Evolutionary conservation across 2,329 filamentous ascomycete genomes (phyloP), one percentile per base, ranked within the genome.

Genomic region (Teratosphaeria destructans): DNA sequence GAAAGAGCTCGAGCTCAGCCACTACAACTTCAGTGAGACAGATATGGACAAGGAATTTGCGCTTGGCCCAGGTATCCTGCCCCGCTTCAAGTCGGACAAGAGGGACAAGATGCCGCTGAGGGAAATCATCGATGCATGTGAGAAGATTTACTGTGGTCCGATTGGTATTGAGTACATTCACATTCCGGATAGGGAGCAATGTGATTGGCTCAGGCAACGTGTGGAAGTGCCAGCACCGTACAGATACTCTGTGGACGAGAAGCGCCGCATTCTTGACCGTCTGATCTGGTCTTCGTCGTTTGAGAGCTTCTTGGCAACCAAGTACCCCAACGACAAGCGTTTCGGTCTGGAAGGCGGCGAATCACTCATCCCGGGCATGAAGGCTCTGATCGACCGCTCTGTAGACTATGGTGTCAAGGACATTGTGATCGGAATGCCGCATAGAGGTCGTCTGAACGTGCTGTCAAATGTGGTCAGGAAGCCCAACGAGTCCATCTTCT

Each of bases 401-500:
- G 94, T 99, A 68, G 94, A 99, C 74, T 96, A 96, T 71, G 94
- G 94, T 61, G 89, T 99, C 72, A 97, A 97, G 82, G 94, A 99
- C 72, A 97, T 99, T 70, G 89, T 99, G 72, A 99, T 99, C 71
- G 94, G 94, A 71, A 99, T 99, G 94, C 94, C 94, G 66, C 94
- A 99, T 77, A 91, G 94, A 84, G 94, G 94, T 72, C 90, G 94
- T 81, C 85, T 99, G 65, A 99, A 99, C 73, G 91, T 99, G 57
- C 85, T 99, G 64, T 95, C 89, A 80, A 99, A 99, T 78, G 94
- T 99, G 72, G 94, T 99, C 68, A 88, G 94, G 72, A 99, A 99
- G 80, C 93, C 94, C 70, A 99, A 99, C 77, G 94, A 97, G 80
- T 97, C 94, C 66, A 99, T 99, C 77, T 99, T 99, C 81, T 95